Conservation (phyloP, 2,329 filamentous ascomycete genomes). For the Hypoxylon sp. region DNA sequence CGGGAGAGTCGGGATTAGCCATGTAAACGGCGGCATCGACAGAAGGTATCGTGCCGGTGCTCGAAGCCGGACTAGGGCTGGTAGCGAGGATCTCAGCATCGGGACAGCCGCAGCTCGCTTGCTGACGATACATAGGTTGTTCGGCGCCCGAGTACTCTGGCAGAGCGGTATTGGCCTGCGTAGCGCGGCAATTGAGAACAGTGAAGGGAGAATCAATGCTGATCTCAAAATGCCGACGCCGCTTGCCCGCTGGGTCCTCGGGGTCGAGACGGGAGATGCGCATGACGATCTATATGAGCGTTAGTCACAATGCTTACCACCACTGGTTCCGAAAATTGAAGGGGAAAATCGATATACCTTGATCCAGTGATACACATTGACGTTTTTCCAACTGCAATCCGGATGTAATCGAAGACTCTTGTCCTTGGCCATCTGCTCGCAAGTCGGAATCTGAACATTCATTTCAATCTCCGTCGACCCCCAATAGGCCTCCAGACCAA, state of each 20-base stretch:
- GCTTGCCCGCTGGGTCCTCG: constrained; percentile 76
- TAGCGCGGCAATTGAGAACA: constrained; percentile 92
- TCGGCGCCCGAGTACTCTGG: constrained; percentile 78
- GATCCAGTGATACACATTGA: constrained; percentile 96
- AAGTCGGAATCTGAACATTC: constrained; percentile 91
- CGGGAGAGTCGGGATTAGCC: constrained; percentile 45
- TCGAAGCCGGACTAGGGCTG: constrained; percentile 77
- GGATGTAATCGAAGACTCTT: constrained; percentile 77
- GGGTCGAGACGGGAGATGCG: constrained; percentile 87
- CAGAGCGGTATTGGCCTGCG: constrained; percentile 86
- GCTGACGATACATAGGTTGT: constrained; percentile 63
- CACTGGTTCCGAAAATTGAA: neutral
- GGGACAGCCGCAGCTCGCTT: constrained; percentile 67
- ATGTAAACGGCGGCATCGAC: constrained; percentile 51
- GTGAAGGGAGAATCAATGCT: constrained; percentile 97
- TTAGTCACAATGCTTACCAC: constrained; percentile 11
- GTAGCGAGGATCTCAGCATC: constrained; percentile 62
- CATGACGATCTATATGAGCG: constrained; percentile 79
- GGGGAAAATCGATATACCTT: constrained; percentile 68
- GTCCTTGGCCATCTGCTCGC: constrained; percentile 85
- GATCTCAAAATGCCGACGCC: constrained; percentile 92
- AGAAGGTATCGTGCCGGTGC: constrained; percentile 62
- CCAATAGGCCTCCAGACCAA: constrained; percentile 77
- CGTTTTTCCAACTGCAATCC: constrained; percentile 93
- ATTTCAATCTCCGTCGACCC: constrained; percentile 95